Evolutionary conservation across 1,284 basidiomycete genomes (phyloP), one percentile per base, ranked within the genome.

Genomic region (Cutaneotrichosporon mucoides): DNA sequence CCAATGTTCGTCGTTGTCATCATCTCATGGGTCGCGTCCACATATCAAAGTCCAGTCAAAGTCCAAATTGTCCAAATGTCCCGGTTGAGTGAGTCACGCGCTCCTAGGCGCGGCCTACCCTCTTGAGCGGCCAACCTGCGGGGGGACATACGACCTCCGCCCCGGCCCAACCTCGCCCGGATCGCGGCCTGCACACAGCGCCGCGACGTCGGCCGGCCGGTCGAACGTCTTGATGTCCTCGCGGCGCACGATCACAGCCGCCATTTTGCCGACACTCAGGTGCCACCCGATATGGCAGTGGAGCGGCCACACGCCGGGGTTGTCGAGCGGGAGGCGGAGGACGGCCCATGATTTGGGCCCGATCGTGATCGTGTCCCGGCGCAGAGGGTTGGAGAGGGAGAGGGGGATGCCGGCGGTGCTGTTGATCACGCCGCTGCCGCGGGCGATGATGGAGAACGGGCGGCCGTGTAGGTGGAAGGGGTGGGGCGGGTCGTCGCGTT

Each of bases 341-440:
- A 79, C 64, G 4, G 66, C 66, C 57, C 66, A 71, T 13, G 37
- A 44, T 16, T 53, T 61, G 48, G 66, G 66, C 4, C 66, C 57
- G 8, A 79, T 68, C 33, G 66, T 60, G 35, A 77, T 53, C 24
- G 72, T 74, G 57, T 80, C 79, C 41, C 78, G 65, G 24, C 77
- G 68, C 13, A 77, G 56, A 6, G 79, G 78, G 53, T 77, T 79
- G 11, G 48, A 56, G 13, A 70, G 62, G 54, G 73, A 72, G 34
- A 73, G 59, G 11, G 4, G 50, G n/a, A 61, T n/a, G 12, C 33
- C 52, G 33, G 45, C 35, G 62, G 68, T 4, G 2, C 57, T 44
- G 4, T 66, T 69, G 33, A 78, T 47, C 10, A 35, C 57, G 2
- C 78, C 79, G 2, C 16, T 2, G 0, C 79, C 79, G 16, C 73